Base-by-base conservation (phyloP, 139 green algal genomes). In the Dunaliella primolecta region DNA sequence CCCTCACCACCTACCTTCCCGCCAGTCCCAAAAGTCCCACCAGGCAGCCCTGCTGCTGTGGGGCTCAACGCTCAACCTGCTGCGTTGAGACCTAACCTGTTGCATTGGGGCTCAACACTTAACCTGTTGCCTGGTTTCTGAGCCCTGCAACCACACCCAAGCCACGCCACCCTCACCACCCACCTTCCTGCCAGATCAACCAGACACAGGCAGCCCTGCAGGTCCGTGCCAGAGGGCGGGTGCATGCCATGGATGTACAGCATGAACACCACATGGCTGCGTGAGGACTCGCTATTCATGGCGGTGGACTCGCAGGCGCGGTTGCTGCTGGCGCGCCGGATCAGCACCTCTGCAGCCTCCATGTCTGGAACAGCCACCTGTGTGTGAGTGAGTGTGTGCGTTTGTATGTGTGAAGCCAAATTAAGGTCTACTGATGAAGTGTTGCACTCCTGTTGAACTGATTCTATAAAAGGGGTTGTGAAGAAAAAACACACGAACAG, bases 201-300 rank as follows among this genome's bases (percentile, higher is more conserved):
- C 32, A 99, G 90, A 90, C 96, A 98, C 34, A 98, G 88, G 84
- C 90, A 94, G 81, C 95, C 95, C 70, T 93, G 90, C 80, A 98
- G 90, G 2, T 85, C 71, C 1, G 89, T 93, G 35, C 85, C 90
- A 37, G 80, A 93, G 35, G 90, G 91, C 56, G 91, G 89, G 85
- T 99, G 94, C 21, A 36, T 84, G 32, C 95, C 96, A 25, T 86
- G 94, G 89, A 98, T 98, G 93, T 97, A 95, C 32, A 99, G 91
- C 91, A 98, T 98, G 92, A 99, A 99, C 7, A 99, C 92, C 30
- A 86, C 93, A 90, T 99, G 97, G 75, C 89, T 95, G 80, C 97
- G 93, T 31, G 92, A 97, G 7, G 93, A 98, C 20, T 84, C 77
- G 1, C 94, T 92, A 81, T 99, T 99, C 96, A 99, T 99, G 36